phyloP scores from a whole-genome alignment of 139 green algal genomes.

The Chlamydomonas sphaeroides region DNA sequence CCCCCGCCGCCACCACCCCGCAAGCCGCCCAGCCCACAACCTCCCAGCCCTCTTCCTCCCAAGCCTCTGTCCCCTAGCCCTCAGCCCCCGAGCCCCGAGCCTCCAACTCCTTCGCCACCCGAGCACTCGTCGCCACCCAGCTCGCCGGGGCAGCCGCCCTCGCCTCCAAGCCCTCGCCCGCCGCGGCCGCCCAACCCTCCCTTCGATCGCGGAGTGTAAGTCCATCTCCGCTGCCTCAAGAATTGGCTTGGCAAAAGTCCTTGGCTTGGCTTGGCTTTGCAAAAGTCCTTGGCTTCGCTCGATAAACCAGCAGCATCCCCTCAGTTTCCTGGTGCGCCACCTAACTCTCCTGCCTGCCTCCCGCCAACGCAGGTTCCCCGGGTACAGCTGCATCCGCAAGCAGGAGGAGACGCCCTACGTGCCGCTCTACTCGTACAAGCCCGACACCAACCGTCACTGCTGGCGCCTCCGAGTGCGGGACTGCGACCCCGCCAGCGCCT shows the following conservation, averaged over 20 bases:
- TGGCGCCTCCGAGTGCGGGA: not conserved
- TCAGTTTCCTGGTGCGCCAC: not conserved
- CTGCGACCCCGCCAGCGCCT: not conserved
- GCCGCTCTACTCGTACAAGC: not conserved
- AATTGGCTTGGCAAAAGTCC: too few species aligned
- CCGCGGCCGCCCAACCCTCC: not conserved
- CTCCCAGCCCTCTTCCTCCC: too few species aligned
- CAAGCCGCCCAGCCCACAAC: not conserved
- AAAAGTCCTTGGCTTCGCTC: too few species aligned
- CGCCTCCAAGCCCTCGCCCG: not conserved
- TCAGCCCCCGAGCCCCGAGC: not conserved
- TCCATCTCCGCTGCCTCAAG: not conserved
- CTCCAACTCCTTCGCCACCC: not conserved
- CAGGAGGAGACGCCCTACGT: not conserved
- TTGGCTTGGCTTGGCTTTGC: not conserved
- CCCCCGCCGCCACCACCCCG: not conserved
- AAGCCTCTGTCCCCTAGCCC: not conserved
- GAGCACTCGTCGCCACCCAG: not conserved
- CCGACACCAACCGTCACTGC: not conserved
- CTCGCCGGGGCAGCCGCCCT: not conserved
- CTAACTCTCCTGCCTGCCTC: not conserved
- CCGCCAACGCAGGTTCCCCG: not conserved
- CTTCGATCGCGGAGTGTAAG: too few species aligned
- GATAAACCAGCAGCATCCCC: too few species aligned
- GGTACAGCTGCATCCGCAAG: not conserved